Evolutionary conservation across 2,329 filamentous ascomycete genomes (phyloP), one percentile per base, ranked within the genome.

Genomic region (Paecilomyces dactylethromorphus): DNA sequence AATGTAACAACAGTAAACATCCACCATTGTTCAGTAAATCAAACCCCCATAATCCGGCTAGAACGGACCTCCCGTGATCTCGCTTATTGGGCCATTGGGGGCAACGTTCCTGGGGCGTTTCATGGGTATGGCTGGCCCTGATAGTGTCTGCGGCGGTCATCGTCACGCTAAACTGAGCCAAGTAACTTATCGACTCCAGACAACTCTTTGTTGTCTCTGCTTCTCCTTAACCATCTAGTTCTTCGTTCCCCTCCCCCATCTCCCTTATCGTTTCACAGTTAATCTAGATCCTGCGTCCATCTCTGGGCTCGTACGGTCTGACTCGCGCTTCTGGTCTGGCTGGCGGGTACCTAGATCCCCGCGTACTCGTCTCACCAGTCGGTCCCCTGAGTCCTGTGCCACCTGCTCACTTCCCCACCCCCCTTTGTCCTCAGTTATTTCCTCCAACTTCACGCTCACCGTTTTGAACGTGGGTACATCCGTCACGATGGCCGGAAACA

Each of bases 401-500:
- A 45, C 39, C 39, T 45, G 39, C 51, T 35, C 54, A 54, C 50
- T 53, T 53, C 55, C 15, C 56, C 55, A 53, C 60, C 35, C 53
- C 53, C 49, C 53, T 56, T 53, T 61, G 29, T 50, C 55, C 39
- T 58, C 56, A 24, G 33, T 56, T 52, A 55, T 63, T 54, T 61
- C 55, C 32, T 56, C 26, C 32, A 22, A 53, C 52, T 54, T 54
- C 45, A 57, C 45, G 49, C 45, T 56, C 53, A 56, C 57, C 35
- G 12, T 45, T 55, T 57, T 55, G 60, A 78, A 70, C 60, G 84
- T 85, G 81, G 81, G 21, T 21, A 52, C 52, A 54, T 54, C 76
- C 66, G 79, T 79, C 66, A 73, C 60, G 56, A 78, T 78, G 75
- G 86, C 86, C 67, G 81, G 89, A 58, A 82, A 90, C 70, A 88